phyloP scores from a whole-genome alignment of 2,329 filamentous ascomycete genomes.

The Leptographium wingfieldii region DNA sequence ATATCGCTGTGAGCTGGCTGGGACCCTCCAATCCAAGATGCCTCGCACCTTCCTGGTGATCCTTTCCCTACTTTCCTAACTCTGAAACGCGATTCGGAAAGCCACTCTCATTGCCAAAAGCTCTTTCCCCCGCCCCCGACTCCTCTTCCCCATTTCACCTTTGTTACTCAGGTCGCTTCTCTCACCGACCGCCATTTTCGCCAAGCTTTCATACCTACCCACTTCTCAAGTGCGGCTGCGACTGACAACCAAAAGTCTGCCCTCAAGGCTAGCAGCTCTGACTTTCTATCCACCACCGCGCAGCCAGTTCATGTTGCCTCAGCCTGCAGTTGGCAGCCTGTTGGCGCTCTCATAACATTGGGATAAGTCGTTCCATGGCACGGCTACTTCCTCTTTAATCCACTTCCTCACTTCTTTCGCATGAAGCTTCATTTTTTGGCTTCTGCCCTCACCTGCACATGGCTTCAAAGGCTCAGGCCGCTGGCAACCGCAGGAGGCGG shows the following conservation, averaged over 20 bases:
- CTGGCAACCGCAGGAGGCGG: conserved; percentile 30
- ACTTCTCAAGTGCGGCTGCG: neutral
- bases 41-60: neutral
- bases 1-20: neutral
- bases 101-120: neutral
- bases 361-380: neutral
- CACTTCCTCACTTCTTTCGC: neutral
- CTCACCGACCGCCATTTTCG: too few species aligned
- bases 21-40: neutral
- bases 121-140: neutral
- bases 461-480: neutral
- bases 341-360: neutral
- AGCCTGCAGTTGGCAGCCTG: neutral
- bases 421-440: neutral
- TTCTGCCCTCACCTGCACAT: neutral
- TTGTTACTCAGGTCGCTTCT: too few species aligned
- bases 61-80: neutral
- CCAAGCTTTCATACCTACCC: neutral
- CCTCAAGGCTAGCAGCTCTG: neutral
- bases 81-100: neutral
- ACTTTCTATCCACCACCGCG: neutral
- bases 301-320: neutral
- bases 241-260: neutral
- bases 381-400: neutral
- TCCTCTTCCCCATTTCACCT: too few species aligned